Conservation (phyloP, 768 basidiomycete genomes). For the Pleurotus tuber-regium region DNA sequence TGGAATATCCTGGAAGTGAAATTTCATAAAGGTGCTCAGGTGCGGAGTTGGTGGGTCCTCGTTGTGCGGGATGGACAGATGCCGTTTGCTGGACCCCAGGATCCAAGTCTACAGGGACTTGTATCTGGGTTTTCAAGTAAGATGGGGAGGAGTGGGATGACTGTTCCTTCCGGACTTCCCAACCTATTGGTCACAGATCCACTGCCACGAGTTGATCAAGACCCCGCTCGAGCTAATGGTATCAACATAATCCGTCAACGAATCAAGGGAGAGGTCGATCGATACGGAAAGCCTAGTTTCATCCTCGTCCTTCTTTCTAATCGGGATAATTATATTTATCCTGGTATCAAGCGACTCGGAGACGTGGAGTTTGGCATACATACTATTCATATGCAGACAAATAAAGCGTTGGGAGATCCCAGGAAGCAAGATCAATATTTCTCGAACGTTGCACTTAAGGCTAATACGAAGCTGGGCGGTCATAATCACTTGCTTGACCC, state of each 20-base stretch:
- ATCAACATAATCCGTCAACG: conserved; percentile 37
- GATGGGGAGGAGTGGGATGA: conserved; percentile 59
- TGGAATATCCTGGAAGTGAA: conserved; percentile 79
- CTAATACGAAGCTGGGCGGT: conserved; percentile 83
- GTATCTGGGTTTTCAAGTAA: conserved; percentile 55
- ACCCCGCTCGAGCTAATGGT: conserved; percentile 35
- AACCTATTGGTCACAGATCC: conserved; percentile 30
- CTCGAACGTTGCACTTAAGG: conserved; percentile 78
- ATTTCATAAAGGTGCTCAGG: conserved; percentile 54
- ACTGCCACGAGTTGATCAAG: conserved; percentile 25
- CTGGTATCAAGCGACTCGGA: conserved; percentile 75
- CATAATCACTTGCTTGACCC: conserved; percentile 59
- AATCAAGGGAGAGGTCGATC: conserved; percentile 31
- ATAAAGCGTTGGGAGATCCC: conserved; percentile 53
- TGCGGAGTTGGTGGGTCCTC: conserved; percentile 65
- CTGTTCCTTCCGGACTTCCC: conserved; percentile 34
- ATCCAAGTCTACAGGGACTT: conserved; percentile 39
- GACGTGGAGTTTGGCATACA: conserved; percentile 74
- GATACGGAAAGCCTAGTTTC: conserved; percentile 49
- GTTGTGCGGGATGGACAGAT: conserved; percentile 51
- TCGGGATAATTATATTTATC: conserved; percentile 74
- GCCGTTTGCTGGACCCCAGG: conserved; percentile 37
- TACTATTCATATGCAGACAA: conserved; percentile 69
- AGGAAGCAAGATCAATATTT: conserved; percentile 76
- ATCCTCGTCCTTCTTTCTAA: conserved; percentile 68